Base-by-base conservation (phyloP, 805 yeast genomes). In the Scheffersomyces stipitis region DNA sequence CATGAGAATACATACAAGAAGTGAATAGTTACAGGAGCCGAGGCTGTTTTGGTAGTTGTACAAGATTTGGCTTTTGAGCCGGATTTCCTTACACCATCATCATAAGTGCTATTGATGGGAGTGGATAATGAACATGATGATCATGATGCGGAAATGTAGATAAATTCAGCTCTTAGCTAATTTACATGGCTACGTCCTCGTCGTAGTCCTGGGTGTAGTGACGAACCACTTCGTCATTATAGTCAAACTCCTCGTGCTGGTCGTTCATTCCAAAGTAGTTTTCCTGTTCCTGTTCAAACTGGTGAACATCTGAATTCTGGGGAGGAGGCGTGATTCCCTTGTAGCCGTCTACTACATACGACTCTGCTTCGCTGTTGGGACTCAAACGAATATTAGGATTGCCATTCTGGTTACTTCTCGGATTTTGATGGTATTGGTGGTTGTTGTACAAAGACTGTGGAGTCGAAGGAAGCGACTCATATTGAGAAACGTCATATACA, bases 331-430 rank as follows among this genome's bases (percentile, higher is more conserved):
- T 44, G 34, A 38, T 37, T 30, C 42, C 41, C 15, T 43, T 44
- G 42, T 62, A 64, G 4, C 69, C 69, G 24, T 60, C 62, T 22
- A 62, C 41, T 15, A 67, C 71, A 40, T 68, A 67, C 18, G 49
- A 44, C 41, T 67, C 73, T 1, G 62, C 69, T 42, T 67, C 73
- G 36, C 57, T 59, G 20, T 63, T 45, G 2, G 72, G 71, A 36
- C 69, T 63, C 35, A 62, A 48, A 31, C 45, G 45, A 15, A 40
- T 14, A 20, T 20, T 20, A 7, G 24, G 24, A 20, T 20, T 20
- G 24, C 10, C n/a, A 26, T 26, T 6, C 22, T 16, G n/a, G 22
- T 15, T 28, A 28, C 15, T 28, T 27, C 12, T 13, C 10, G 20
- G 27, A 18, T 22, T 29, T 18, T 35, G 38, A 6, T 35, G 38